Evolutionary conservation across 805 yeast genomes (phyloP).

Genomic region (Schwanniomyces polymorphus): DNA sequence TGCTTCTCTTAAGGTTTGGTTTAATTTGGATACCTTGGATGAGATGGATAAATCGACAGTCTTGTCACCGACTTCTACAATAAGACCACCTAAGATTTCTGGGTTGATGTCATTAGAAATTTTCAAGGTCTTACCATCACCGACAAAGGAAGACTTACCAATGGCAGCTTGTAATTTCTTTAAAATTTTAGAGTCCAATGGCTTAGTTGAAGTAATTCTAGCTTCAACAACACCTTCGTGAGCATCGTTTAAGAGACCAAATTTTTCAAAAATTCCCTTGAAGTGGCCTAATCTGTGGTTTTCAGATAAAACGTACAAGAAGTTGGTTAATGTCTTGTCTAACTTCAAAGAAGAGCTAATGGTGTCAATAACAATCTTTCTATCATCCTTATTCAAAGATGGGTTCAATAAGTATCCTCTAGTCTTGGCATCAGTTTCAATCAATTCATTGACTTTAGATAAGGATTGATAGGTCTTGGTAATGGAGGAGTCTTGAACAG

Average conservation of each 20-base stretch:
- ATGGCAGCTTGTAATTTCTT: constrained; percentile 78
- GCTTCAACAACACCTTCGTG: constrained; percentile 92
- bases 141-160: constrained; percentile 76
- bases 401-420: constrained; percentile 72
- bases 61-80: constrained; percentile 95
- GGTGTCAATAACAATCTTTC: constrained; percentile 66
- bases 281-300: constrained; percentile 88
- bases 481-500: constrained; percentile 76
- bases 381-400: constrained; percentile 72
- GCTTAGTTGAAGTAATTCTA: constrained; percentile 81
- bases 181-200: constrained; percentile 79
- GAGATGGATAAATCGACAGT: constrained; percentile 92
- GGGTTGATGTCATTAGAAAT: constrained; percentile 82
- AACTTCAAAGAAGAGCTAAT: constrained; percentile 49
- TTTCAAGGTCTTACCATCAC: constrained; percentile 82
- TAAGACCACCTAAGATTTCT: constrained; percentile 91
- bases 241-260: constrained; percentile 78
- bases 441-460: constrained; percentile 51
- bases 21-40: constrained; percentile 81
- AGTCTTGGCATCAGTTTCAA: constrained; percentile 65
- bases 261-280: constrained; percentile 65
- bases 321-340: constrained; percentile 74
- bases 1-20: constrained; percentile 84
- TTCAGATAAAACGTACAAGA: constrained; percentile 83
- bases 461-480: constrained; percentile 71